Conservation (phyloP, 1,284 basidiomycete genomes). For the Puccinia horiana region DNA sequence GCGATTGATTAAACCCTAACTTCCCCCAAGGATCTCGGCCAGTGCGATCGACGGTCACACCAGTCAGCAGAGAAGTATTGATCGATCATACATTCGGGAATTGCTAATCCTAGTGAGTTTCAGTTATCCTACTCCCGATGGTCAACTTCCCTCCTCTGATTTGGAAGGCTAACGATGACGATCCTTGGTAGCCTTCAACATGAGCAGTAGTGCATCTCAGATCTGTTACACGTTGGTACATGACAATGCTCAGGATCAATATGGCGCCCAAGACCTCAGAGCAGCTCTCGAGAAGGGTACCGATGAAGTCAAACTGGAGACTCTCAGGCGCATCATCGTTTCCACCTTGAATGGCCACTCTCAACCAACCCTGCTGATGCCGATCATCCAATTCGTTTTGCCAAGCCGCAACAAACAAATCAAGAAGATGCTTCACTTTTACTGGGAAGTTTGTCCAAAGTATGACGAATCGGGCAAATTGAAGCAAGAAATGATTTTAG, state of each 20-base stretch:
- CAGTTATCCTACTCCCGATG: background rate
- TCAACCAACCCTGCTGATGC: constrained; percentile 85
- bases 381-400: constrained; percentile 96
- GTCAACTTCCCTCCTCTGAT: background rate
- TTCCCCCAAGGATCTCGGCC: background rate
- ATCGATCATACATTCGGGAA: background rate
- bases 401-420: constrained; percentile 94
- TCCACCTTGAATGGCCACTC: constrained; percentile 93
- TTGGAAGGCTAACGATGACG: background rate
- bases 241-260: constrained; percentile 60
- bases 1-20: background rate
- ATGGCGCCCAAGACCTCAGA: constrained; percentile 68
- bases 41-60: constrained; percentile 7
- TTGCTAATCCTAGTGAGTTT: background rate
- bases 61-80: background rate
- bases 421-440: constrained; percentile 98
- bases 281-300: constrained; percentile 87
- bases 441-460: constrained; percentile 99
- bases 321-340: constrained; percentile 90
- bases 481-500: constrained; percentile 99
- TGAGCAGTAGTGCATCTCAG: constrained; percentile 52
- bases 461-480: constrained; percentile 95
- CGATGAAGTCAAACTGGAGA: constrained; percentile 97
- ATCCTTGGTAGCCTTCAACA: background rate
- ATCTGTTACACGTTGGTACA: constrained; percentile 84